Conservation (phyloP, 208 protist species). For the Trypanosoma vivax region DNA sequence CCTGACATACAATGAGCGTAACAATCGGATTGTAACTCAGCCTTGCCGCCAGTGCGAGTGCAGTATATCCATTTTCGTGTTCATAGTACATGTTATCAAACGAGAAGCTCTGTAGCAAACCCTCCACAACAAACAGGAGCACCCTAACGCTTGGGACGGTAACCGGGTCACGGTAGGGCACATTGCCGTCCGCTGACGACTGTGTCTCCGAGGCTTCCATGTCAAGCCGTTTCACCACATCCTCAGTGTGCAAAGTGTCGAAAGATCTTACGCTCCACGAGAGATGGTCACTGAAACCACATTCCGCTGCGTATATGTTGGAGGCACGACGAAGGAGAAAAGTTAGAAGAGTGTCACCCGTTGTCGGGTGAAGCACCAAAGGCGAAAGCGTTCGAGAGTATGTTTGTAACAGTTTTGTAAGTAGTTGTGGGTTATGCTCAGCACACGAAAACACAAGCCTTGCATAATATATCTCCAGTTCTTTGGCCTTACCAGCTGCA, state of each 20-base stretch:
- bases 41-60: conserved; percentile 48
- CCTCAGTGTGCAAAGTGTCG: not conserved
- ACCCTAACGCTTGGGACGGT: conserved; percentile 23
- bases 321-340: conserved; percentile 25
- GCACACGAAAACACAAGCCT: conserved; percentile 36
- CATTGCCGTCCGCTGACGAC: not conserved
- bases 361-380: conserved; percentile 24
- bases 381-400: conserved; percentile 22
- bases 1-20: conserved; percentile 22
- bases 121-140: conserved; percentile 25
- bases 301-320: conserved; percentile 5
- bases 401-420: conserved; percentile 19
- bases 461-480: conserved; percentile 7
- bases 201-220: not conserved
- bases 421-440: conserved; percentile 37
- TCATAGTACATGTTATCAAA: conserved; percentile 20
- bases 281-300: conserved; percentile 11
- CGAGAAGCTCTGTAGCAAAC: conserved; percentile 19
- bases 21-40: conserved; percentile 54
- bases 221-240: not conserved
- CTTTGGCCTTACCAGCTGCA: not conserved
- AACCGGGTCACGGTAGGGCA: conserved; percentile 22
- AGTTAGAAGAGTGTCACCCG: conserved; percentile 43
- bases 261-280: conserved; percentile 1
- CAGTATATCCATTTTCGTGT: conserved; percentile 39